Base-by-base conservation (phyloP, 805 yeast genomes). In the Pachysolen tannophilus region DNA sequence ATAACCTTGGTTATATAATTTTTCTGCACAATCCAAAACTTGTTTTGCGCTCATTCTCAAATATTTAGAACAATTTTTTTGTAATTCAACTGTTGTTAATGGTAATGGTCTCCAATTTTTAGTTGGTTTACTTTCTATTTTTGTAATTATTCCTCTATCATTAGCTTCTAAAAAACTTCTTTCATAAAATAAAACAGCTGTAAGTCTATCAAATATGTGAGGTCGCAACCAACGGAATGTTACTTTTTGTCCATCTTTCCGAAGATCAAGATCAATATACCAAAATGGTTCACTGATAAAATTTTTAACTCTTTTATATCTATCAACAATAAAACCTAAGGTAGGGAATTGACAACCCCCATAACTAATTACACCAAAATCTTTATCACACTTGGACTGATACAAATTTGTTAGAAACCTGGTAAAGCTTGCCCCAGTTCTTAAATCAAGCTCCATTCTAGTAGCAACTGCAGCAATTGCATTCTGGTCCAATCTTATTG, bases 311-410 rank as follows among this genome's bases (percentile, higher is more conserved):
- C 95, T 65, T 38, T 78, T 75, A 52, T 78, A 87, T 39, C 98
- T 64, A 49, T 92, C 98, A 8, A 92, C 97, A 0, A 92, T 88
- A 58, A 92, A 92, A 3, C 98, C 97, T 34, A 92, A 63, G 0
- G 98, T 90, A 2, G 99, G 99, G 48, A 92, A 92, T 53, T 92
- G 99, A 52, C 99, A 92, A 3, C 75, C 69, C 3, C 99, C 99
- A 54, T 88, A 92, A 1, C 95, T 86, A 0, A 82, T 65, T 15
- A 52, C 37, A 28, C 43, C 37, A 13, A 25, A 13, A 2, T 51
- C 56, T 13, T 53, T 61, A n/a, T 55, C 47, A 10, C 39, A 28
- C n/a, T n/a, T n/a, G n/a, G n/a, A n/a, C n/a, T 30, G 25, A 47
- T 76, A 60, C 34, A 67, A 49, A 39, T 74, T 62, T 28, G 90